These are phyloP conservation scores for Chaetoscypha palmicola DNA, from an alignment of 2,329 filamentous ascomycete species.

Conservation along the genomic window DNA sequence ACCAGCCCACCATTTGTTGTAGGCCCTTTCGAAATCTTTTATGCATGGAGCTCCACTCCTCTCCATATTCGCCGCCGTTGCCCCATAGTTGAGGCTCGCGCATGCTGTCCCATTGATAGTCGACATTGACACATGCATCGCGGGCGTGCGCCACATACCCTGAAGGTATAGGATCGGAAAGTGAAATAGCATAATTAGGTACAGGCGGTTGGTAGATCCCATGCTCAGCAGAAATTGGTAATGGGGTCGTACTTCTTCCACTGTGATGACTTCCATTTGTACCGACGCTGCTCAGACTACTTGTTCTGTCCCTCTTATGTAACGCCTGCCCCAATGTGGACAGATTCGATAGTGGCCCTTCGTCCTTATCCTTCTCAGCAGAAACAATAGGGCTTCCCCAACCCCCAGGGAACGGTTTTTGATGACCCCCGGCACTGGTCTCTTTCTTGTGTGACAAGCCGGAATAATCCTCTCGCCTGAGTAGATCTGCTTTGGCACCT, in stretches of 20 bases:
- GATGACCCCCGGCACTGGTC: constrained; percentile 25
- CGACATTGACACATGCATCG: constrained; percentile 77
- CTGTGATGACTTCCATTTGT: constrained; percentile 23
- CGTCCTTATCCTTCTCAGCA: constrained; percentile 24
- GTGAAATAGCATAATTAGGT: constrained; percentile 77
- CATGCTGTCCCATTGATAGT: constrained; percentile 96
- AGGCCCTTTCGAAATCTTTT: constrained; percentile 76
- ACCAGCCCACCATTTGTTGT: constrained; percentile 77
- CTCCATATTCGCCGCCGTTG: constrained; percentile 77
- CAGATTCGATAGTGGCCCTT: constrained; percentile 21
- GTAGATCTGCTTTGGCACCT: constrained; percentile 77
- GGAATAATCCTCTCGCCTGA: constrained; percentile 65
- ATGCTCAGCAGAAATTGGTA: constrained; percentile 20
- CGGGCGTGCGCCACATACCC: constrained; percentile 88
- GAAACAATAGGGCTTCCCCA: constrained; percentile 30
- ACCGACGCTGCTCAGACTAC: constrained; percentile 29
- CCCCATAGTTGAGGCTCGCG: constrained; percentile 73
- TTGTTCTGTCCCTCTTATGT: constrained; percentile 29
- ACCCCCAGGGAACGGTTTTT: constrained; percentile 33
- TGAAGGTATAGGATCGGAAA: constrained; percentile 71
- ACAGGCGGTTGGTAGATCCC: constrained; percentile 64
- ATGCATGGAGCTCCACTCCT: constrained; percentile 97
- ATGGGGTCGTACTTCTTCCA: constrained; percentile 7
- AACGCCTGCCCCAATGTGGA: constrained; percentile 24
- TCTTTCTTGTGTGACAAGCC: constrained; percentile 29